Base-by-base conservation (phyloP, 2,329 filamentous ascomycete species). In the Epicoccum sorghinum region DNA sequence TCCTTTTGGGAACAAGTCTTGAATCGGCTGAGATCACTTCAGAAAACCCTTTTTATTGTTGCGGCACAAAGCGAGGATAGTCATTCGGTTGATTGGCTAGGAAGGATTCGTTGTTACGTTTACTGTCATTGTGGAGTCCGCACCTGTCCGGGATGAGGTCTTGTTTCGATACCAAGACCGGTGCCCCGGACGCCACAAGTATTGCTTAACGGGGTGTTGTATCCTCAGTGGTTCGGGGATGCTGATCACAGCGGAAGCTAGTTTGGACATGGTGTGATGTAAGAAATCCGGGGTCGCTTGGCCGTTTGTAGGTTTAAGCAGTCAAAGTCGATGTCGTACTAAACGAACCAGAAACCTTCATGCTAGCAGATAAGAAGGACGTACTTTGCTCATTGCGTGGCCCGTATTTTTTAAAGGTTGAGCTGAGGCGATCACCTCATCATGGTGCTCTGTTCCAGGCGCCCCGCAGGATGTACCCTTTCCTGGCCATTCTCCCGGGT, bases 211-310 rank as follows among this genome's bases (percentile, higher is more conserved):
- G 65, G 60, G 62, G 51, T 43, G 36, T 52, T 44, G 55, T 46
- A 24, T 56, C 30, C 39, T 44, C 30, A 49, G 56, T 61, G 58
- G 61, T n/a, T 40, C 41, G 46, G 23, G 23, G 32, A 27, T 56
- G 57, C 54, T 55, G 62, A 65, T 67, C 62, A 49, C 65, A 59
- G 60, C 50, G 56, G 58, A 52, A 64, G 55, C 64, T 54, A 45
- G 39, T 59, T 63, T 44, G 22, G 59, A 56, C 14, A 58, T 62
- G 57, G 63, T 38, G 49, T 41, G 44, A 33, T 33, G 52, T 35
- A 50, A 29, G 27, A 58, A 65, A 66, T 64, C 69, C 59, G 66
- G 67, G 66, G 67, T 52, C 41, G 43, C 50, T 45, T 54, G 54
- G 38, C 52, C 27, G 27, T 35, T 39, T 58, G 51, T 9, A 55